Evolutionary conservation across 2,329 filamentous ascomycete genomes (phyloP).

Genomic region (Ambrosiella xylebori): DNA sequence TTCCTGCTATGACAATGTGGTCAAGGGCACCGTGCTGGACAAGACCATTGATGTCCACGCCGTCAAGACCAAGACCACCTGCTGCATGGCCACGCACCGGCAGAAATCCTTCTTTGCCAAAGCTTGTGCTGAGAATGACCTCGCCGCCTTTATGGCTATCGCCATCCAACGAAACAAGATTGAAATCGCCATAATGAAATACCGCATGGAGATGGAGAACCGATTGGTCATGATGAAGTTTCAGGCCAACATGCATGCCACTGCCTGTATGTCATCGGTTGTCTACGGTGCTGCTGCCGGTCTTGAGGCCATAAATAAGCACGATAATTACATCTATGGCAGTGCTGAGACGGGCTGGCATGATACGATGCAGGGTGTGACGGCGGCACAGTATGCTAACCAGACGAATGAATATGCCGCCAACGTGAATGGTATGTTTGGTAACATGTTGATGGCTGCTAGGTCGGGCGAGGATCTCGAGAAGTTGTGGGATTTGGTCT

Average conservation of each 20-base stretch:
- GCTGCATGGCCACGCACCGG: slow-evolving; percentile 23
- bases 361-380: slow-evolving; percentile 21
- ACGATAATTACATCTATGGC: slow-evolving; percentile 20
- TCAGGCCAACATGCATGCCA: slow-evolving; percentile 16
- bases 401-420: slow-evolving; percentile 19
- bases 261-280: slow-evolving; percentile 18
- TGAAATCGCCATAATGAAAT: slow-evolving; percentile 18
- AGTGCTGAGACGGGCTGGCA: slow-evolving; percentile 22
- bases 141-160: slow-evolving; percentile 18
- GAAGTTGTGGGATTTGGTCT: slow-evolving; percentile 20
- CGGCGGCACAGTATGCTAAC: slow-evolving; percentile 20
- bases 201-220: slow-evolving; percentile 18
- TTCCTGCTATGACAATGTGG: slow-evolving; percentile 20
- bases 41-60: slow-evolving; percentile 14
- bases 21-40: slow-evolving; percentile 18
- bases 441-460: not conserved
- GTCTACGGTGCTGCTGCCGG: slow-evolving; percentile 21
- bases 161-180: slow-evolving; percentile 17
- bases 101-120: slow-evolving; percentile 23
- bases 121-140: slow-evolving; percentile 17
- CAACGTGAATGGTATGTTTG: slow-evolving; percentile 17
- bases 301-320: slow-evolving; percentile 16
- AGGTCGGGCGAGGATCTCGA: slow-evolving; percentile 16
- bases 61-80: slow-evolving; percentile 18
- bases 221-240: slow-evolving; percentile 20